Percentiles rank a stretch among this genome's conserved stretches.
Evolutionary conservation across 805 yeast species (phyloP).

Genomic region (Cyberlindnera meyerae): DNA sequence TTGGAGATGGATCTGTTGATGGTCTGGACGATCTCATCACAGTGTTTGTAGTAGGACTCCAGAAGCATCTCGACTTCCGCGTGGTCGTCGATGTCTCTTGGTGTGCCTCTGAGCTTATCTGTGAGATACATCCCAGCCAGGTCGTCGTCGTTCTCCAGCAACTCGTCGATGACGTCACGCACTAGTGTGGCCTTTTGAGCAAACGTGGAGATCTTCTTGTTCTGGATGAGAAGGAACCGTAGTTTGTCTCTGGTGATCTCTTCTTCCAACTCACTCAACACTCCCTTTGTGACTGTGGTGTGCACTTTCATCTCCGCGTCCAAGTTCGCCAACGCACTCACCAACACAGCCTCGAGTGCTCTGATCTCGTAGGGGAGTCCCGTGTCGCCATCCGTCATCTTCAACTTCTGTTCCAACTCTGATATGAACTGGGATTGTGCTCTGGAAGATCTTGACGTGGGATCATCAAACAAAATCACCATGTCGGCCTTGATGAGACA

Average conservation of each 20-base stretch:
- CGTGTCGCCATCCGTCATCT: conserved; percentile 26
- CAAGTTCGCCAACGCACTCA: conserved; percentile 71
- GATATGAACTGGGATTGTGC: conserved; percentile 74
- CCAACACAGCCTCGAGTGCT: conserved; percentile 83
- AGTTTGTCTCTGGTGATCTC: conserved; percentile 77
- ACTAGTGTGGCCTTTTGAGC: conserved; percentile 78
- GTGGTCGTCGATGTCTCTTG: conserved; percentile 58
- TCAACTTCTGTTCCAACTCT: conserved; percentile 69
- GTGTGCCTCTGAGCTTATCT: conserved; percentile 44
- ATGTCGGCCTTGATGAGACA: conserved; percentile 69
- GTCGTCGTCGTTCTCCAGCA: conserved; percentile 84
- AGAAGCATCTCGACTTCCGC: conserved; percentile 84
- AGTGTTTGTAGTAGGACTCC: conserved; percentile 85
- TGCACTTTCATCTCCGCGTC: conserved; percentile 86
- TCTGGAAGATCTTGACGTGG: conserved; percentile 53
- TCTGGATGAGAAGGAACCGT: conserved; percentile 72
- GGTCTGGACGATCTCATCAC: conserved; percentile 92
- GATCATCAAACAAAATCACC: conserved; percentile 74
- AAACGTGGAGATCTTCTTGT: conserved; percentile 79
- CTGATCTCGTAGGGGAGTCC: conserved; percentile 82
- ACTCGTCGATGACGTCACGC: conserved; percentile 77
- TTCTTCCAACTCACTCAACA: conserved; percentile 72
- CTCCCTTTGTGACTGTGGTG: conserved; percentile 65
- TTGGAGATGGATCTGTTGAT: conserved; percentile 74
- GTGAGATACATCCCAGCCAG: conserved; percentile 76